Percentiles rank a stretch among this genome's conserved stretches.
These are phyloP conservation scores for Lepidium didymum DNA, from an alignment of 345 rosid genomes.

Conservation along the genomic window DNA sequence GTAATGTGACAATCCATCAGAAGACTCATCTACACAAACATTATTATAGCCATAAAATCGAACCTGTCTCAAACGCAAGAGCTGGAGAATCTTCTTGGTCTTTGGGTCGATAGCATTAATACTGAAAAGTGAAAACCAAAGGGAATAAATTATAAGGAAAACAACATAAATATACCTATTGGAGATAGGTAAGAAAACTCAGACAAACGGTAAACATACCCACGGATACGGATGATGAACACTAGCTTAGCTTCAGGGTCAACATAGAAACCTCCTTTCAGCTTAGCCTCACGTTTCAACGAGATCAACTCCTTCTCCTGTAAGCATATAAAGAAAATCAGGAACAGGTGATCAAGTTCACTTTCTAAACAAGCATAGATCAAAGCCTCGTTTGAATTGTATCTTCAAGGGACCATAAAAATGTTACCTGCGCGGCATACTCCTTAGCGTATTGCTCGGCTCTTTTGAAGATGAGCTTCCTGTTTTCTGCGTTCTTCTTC, in stretches of 20 bases:
- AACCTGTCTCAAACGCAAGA: conserved; percentile 93
- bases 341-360: not conserved
- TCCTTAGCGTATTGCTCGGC: conserved; percentile 56
- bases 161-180: not conserved
- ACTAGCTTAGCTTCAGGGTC: conserved; percentile 83
- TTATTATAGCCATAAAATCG: not conserved
- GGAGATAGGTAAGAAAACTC: not conserved
- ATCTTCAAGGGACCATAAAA: not conserved
- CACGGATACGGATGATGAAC: conserved; percentile 74
- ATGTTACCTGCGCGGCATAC: conserved; percentile 47
- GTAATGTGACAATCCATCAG: not conserved
- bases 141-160: not conserved
- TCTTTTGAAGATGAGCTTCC: conserved; percentile 49
- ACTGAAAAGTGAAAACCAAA: conserved; percentile 44
- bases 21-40: not conserved
- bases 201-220: conserved; percentile 30
- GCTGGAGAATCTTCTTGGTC: conserved; percentile 82
- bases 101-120: conserved; percentile 89
- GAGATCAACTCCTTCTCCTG: conserved; percentile 59
- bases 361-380: not conserved
- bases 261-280: conserved; percentile 88
- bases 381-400: not conserved
- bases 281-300: conserved; percentile 77
- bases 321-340: not conserved
- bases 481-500: conserved; percentile 48